Conservation (phyloP, 768 basidiomycete species). For the Hericium rajendrae region DNA sequence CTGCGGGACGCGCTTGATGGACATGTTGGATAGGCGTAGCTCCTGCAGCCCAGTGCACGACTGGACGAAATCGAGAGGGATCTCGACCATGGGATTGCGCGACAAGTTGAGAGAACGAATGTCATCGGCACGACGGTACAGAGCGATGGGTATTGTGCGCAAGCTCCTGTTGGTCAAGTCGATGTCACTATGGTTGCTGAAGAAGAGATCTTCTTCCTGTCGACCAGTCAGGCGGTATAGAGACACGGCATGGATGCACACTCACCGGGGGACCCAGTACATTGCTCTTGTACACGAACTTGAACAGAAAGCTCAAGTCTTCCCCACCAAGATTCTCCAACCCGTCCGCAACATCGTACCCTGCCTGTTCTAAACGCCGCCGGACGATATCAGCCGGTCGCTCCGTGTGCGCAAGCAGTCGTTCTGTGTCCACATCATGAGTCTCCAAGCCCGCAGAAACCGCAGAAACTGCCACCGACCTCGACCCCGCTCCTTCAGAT, state of each 20-base stretch:
- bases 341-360: conserved; percentile 76
- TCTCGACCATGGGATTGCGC: conserved; percentile 91
- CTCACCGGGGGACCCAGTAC: conserved; percentile 54
- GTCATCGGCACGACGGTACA: conserved; percentile 76
- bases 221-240: background rate
- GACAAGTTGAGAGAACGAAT: conserved; percentile 84
- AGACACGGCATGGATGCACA: conserved; percentile 11
- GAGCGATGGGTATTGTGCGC: conserved; percentile 78
- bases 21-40: conserved; percentile 82
- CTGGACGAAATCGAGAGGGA: conserved; percentile 94
- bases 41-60: conserved; percentile 76
- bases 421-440: conserved; percentile 40
- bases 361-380: conserved; percentile 78
- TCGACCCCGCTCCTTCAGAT: conserved; percentile 66
- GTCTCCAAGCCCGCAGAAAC: background rate
- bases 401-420: conserved; percentile 73
- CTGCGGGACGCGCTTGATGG: conserved; percentile 87
- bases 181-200: conserved; percentile 66
- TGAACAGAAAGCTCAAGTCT: conserved; percentile 76
- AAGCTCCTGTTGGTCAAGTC: conserved; percentile 77
- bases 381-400: conserved; percentile 78
- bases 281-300: conserved; percentile 83
- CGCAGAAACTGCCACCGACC: conserved; percentile 33
- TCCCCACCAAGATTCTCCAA: conserved; percentile 68
- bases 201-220: conserved; percentile 65